These are phyloP conservation scores for Mycothermus thermophilus DNA, from an alignment of 495 filamentous ascomycete genomes.

Conservation along the genomic window DNA sequence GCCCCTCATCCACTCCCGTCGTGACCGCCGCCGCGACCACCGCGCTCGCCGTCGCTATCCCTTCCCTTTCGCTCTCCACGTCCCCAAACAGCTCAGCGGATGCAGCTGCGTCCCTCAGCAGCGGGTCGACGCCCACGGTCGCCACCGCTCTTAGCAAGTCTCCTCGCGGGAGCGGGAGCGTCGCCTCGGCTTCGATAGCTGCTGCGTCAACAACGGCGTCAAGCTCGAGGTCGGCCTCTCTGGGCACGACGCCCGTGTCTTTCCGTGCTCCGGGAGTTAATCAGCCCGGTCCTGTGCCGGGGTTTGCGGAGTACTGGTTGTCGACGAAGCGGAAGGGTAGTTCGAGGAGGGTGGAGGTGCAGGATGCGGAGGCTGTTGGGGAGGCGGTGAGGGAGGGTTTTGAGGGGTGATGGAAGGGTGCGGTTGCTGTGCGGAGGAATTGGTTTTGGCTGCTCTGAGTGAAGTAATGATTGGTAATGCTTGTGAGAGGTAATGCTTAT, in stretches of 20 bases:
- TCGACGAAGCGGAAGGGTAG: conserved; percentile 24
- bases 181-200: not conserved
- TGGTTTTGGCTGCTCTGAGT: too few species aligned
- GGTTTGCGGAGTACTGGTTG: conserved; percentile 31
- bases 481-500: too few species aligned
- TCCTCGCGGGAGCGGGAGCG: conserved; percentile 12
- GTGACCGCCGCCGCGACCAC: not conserved
- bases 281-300: conserved; percentile 38
- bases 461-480: too few species aligned
- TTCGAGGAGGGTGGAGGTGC: conserved; percentile 30
- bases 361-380: conserved; percentile 21
- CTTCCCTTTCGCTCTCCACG: conserved; percentile 6
- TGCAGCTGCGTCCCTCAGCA: not conserved
- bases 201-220: not conserved
- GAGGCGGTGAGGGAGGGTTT: conserved; percentile 32
- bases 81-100: too few species aligned
- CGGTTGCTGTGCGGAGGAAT: too few species aligned
- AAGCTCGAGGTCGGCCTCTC: not conserved
- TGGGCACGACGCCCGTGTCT: not conserved
- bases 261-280: conserved; percentile 38
- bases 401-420: too few species aligned
- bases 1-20: conserved; percentile 7
- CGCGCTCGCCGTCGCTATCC: too few species aligned
- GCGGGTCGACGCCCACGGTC: not conserved
- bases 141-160: conserved; percentile 1